Evolutionary conservation across 192 early-diverging fungal genomes (phyloP).

Genomic region (Linnemannia exigua): DNA sequence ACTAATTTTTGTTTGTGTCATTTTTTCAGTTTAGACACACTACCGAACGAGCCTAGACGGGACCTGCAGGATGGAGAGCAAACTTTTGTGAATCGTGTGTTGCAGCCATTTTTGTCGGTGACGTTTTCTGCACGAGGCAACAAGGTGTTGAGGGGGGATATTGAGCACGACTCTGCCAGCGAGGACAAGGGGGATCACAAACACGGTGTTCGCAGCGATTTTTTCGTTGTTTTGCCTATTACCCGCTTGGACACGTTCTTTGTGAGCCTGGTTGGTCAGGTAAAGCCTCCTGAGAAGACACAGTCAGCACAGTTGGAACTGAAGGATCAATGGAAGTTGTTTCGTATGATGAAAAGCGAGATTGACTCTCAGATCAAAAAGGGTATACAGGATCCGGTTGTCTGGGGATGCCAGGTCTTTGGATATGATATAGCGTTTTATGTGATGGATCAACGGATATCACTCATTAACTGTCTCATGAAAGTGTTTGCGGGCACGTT

Average conservation of each 20-base stretch:
- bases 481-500: conserved; percentile 25
- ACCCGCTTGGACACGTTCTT: background rate
- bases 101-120: conserved; percentile 29
- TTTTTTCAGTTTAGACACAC: conserved; percentile 16
- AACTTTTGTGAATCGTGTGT: conserved; percentile 2
- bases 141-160: conserved; percentile 15
- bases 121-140: conserved; percentile 19
- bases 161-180: conserved; percentile 25
- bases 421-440: conserved; percentile 25
- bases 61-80: conserved; percentile 34
- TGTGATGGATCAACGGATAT: conserved; percentile 18
- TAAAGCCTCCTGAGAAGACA: conserved; percentile 14
- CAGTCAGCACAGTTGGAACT: conserved; percentile 5
- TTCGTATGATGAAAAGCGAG: conserved; percentile 21
- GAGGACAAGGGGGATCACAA: conserved; percentile 20
- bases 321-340: conserved; percentile 12
- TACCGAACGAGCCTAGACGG: conserved; percentile 2
- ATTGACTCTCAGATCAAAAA: conserved; percentile 29
- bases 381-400: conserved; percentile 18
- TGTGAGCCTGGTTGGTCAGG: conserved; percentile 17
- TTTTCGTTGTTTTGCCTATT: conserved; percentile 11
- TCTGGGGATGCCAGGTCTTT: conserved; percentile 33
- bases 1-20: too few relatives aligned
- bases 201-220: conserved; percentile 25
- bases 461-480: conserved; percentile 15